These are phyloP conservation scores for Sonneratia alba DNA, from an alignment of 345 rosid genomes.

Conservation along the genomic window DNA sequence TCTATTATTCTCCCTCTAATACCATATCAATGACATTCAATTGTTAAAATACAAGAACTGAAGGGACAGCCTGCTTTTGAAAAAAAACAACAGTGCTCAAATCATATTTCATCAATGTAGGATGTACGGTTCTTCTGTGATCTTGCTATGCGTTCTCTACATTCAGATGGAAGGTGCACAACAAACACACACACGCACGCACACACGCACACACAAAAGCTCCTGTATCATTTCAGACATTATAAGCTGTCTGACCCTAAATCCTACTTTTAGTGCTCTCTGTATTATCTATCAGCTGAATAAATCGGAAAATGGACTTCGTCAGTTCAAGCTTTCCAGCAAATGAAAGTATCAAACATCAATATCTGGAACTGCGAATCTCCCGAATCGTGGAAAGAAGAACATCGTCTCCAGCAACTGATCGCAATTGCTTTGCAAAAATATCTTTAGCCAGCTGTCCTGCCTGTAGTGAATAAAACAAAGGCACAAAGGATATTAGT, in stretches of 20 bases:
- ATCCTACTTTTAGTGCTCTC: conserved; percentile 2
- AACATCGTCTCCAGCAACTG: conserved; percentile 27
- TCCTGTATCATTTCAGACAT: neutral
- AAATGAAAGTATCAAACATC: conserved; percentile 9
- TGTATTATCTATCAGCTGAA: conserved; percentile 7
- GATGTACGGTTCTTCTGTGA: neutral
- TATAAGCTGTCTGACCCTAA: neutral
- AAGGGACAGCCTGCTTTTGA: neutral
- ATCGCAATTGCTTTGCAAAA: conserved; percentile 23
- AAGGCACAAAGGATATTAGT: neutral
- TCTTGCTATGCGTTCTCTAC: neutral
- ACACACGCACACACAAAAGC: neutral
- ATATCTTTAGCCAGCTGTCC: conserved; percentile 22
- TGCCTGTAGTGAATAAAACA: conserved; percentile 20
- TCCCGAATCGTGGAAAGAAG: conserved; percentile 23
- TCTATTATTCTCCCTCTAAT: too few relatives aligned
- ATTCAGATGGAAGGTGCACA: neutral
- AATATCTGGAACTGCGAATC: conserved; percentile 21
- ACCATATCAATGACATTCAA: neutral
- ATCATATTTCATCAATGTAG: neutral
- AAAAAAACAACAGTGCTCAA: neutral
- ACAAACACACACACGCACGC: neutral
- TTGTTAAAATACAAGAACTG: too few relatives aligned
- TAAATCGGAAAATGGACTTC: neutral
- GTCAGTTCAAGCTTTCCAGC: conserved; percentile 2